Evolutionary conservation across 306 rosid species (phyloP).

Genomic region (Mimosa bimucronata): DNA sequence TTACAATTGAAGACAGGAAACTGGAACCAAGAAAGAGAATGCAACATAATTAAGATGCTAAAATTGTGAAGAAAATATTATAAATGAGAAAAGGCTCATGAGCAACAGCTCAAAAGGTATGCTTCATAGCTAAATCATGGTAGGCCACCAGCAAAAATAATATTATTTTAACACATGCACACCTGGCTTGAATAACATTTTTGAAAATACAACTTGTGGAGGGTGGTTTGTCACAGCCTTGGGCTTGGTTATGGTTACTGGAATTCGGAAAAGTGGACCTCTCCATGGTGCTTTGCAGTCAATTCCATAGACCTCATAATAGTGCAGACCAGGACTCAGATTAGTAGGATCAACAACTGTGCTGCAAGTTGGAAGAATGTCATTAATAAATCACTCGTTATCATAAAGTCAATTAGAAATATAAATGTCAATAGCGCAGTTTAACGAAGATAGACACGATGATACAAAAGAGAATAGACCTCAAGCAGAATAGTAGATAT

Average conservation of each 20-base stretch:
- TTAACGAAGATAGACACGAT: constrained; percentile 15
- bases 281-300: constrained; percentile 98
- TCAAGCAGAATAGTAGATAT: not conserved
- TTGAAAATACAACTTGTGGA: constrained; percentile 66
- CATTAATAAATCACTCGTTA: constrained; percentile 29
- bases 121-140: constrained; percentile 15
- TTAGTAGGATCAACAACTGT: constrained; percentile 81
- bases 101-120: constrained; percentile 28
- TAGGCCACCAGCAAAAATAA: constrained; percentile 36
- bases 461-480: not conserved
- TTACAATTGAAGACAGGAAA: constrained; percentile 28
- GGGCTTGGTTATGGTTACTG: constrained; percentile 88
- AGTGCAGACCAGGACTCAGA: constrained; percentile 87
- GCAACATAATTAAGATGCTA: constrained; percentile 26
- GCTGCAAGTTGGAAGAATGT: constrained; percentile 54
- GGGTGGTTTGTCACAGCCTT: constrained; percentile 59
- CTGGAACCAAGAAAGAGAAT: constrained; percentile 22
- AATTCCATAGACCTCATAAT: constrained; percentile 80
- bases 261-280: constrained; percentile 96
- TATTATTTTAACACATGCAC: constrained; percentile 27
- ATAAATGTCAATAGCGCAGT: constrained; percentile 17
- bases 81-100: constrained; percentile 1
- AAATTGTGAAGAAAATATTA: constrained; percentile 24
- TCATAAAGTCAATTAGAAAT: constrained; percentile 21
- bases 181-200: constrained; percentile 89